Conservation (phyloP, 352 stramenopile species). For the Pythium monospermum region DNA sequence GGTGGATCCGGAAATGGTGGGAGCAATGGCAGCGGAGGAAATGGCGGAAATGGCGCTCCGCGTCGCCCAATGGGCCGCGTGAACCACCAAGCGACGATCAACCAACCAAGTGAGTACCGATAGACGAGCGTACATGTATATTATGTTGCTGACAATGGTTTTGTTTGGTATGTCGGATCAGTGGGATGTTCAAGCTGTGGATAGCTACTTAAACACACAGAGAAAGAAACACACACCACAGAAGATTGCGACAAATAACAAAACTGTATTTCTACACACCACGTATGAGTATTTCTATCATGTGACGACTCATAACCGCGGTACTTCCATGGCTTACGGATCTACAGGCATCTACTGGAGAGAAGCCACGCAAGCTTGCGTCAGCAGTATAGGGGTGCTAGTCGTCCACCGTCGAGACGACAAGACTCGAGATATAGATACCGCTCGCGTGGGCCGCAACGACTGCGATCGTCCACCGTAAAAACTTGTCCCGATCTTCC, state of each 20-base stretch:
- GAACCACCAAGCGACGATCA: constrained; percentile 42
- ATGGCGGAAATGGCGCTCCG: constrained; percentile 26
- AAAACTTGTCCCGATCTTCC: neutral
- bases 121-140: neutral
- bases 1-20: neutral
- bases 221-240: no score
- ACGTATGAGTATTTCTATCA: no score
- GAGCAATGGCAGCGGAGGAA: constrained; percentile 10
- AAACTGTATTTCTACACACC: no score
- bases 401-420: no score
- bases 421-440: constrained; percentile 2
- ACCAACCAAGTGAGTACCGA: constrained; percentile 46
- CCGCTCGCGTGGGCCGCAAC: neutral
- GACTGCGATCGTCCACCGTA: neutral
- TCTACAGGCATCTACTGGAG: no score
- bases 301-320: no score
- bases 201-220: no score
- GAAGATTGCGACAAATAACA: no score
- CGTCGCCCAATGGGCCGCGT: constrained; percentile 57
- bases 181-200: constrained; percentile 53
- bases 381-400: no score
- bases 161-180: constrained; percentile 12
- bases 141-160: constrained; percentile 1
- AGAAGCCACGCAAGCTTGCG: no score
- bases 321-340: no score